A percentile compares a stretch with the other conserved stretches of the same genome.
These are phyloP conservation scores for Trypethelium eluteriae DNA, from an alignment of 495 filamentous ascomycete genomes.

Conservation along the genomic window DNA sequence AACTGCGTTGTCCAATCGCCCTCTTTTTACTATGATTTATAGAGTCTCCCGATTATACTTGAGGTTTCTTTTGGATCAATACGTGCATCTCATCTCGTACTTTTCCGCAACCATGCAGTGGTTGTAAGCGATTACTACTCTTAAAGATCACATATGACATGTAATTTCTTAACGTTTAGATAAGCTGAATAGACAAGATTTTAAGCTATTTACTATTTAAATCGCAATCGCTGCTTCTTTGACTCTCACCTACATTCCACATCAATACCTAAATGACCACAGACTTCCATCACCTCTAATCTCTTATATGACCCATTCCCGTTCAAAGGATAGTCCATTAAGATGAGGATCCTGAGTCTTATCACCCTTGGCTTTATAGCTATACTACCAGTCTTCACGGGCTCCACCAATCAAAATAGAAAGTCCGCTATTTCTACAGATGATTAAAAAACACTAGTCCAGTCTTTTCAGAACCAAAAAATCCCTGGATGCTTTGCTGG, in stretches of 20 bases:
- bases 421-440: background rate
- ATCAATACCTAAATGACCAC: background rate
- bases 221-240: background rate
- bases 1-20: no score
- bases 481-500: background rate
- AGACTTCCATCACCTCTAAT: background rate
- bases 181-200: background rate
- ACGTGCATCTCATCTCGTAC: no score
- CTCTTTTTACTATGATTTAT: no score
- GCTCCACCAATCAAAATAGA: background rate
- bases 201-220: background rate
- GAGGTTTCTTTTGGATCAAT: no score
- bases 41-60: no score
- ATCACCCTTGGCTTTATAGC: background rate
- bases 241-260: background rate
- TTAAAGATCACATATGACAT: background rate
- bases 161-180: background rate
- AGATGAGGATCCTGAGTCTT: background rate
- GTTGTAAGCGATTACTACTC: background rate
- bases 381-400: background rate
- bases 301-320: background rate
- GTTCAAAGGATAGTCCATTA: background rate
- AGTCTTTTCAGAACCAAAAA: background rate
- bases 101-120: no score
- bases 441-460: background rate